Evolutionary conservation across 495 filamentous ascomycete species (phyloP).

Genomic region (Hypoxylon rickii): DNA sequence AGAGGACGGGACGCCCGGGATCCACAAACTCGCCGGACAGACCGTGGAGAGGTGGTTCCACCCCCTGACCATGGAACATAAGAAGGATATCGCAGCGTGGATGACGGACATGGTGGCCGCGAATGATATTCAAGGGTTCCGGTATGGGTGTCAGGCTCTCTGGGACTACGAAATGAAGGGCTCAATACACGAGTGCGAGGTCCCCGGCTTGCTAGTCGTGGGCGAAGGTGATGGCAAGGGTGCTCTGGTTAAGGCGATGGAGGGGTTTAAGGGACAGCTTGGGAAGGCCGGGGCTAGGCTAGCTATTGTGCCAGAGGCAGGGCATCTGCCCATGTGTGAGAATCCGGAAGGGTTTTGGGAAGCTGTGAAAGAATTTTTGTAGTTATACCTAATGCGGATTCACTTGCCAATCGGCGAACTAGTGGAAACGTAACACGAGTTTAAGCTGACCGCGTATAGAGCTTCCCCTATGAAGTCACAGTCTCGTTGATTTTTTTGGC

Average conservation of each 20-base stretch:
- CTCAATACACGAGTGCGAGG: constrained; percentile 60
- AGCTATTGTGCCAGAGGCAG: constrained; percentile 65
- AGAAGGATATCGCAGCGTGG: constrained; percentile 56
- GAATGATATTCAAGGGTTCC: constrained; percentile 73
- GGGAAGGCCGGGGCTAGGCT: constrained; percentile 57
- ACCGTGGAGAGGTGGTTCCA: constrained; percentile 81
- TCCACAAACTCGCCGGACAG: constrained; percentile 63
- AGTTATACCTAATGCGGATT: background rate
- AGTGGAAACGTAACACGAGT: too few relatives aligned
- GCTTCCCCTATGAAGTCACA: too few relatives aligned
- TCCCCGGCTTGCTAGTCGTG: constrained; percentile 68
- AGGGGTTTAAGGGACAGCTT: constrained; percentile 64
- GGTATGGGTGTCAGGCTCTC: constrained; percentile 69
- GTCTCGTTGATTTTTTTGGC: too few relatives aligned
- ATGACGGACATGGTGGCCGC: constrained; percentile 59
- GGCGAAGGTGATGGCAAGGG: constrained; percentile 70
- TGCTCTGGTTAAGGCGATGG: constrained; percentile 75
- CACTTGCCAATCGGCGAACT: too few relatives aligned
- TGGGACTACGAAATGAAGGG: constrained; percentile 74
- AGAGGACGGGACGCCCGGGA: constrained; percentile 50
- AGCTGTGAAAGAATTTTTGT: constrained; percentile 61
- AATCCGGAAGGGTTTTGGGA: constrained; percentile 67
- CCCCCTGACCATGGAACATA: constrained; percentile 54
- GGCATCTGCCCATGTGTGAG: constrained; percentile 85
- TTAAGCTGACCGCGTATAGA: too few relatives aligned